A percentile compares a stretch with the other conserved stretches of the same genome.
phyloP scores from a whole-genome alignment of 2,329 filamentous ascomycete species.

The Calonectria honghensis region DNA sequence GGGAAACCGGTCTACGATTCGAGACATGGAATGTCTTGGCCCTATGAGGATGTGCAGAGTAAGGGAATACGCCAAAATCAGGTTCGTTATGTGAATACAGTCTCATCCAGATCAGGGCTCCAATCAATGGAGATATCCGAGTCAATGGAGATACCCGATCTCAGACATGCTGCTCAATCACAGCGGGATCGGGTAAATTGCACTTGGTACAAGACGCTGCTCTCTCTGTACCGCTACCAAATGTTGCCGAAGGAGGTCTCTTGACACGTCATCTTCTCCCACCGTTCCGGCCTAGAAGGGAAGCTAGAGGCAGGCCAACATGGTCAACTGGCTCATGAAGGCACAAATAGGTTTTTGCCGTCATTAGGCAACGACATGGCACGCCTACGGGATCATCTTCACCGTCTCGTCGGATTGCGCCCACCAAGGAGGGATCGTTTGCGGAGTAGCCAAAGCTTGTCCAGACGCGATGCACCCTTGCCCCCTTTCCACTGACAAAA shows the following conservation, averaged over 20 bases:
- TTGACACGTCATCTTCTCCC: conserved; percentile 1
- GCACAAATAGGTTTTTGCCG: background rate
- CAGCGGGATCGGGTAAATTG: background rate
- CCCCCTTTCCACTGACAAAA: background rate
- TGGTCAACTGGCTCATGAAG: background rate
- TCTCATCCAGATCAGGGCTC: background rate
- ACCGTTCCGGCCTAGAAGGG: background rate
- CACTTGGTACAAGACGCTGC: background rate
- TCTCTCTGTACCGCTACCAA: background rate
- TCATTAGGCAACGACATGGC: background rate
- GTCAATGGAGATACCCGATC: background rate
- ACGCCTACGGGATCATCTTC: background rate
- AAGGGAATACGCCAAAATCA: background rate
- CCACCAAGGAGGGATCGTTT: background rate
- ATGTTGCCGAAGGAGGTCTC: background rate
- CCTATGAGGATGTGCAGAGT: conserved; percentile 5
- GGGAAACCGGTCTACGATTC: background rate
- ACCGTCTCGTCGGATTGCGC: background rate
- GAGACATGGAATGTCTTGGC: background rate
- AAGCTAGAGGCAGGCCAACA: background rate
- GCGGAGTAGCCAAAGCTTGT: background rate
- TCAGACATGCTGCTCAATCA: background rate
- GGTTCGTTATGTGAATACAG: background rate
- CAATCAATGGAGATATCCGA: background rate
- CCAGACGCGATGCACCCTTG: background rate